Percentiles rank a stretch among this genome's conserved stretches.
Conservation (phyloP, 1,139 yeast genomes). For the Sporopachydermia cereana region DNA sequence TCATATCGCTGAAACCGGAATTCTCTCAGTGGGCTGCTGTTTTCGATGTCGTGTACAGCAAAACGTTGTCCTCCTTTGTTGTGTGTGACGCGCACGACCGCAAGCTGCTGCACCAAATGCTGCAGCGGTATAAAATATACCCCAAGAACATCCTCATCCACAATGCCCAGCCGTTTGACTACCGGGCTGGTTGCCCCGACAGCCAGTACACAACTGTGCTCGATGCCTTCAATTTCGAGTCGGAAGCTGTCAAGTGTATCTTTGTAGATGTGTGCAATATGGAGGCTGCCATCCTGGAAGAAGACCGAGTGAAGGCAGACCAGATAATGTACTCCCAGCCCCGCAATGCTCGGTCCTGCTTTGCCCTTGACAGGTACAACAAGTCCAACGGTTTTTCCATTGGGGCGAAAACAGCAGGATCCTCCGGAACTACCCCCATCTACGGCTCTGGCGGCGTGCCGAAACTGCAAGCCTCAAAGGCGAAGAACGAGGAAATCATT, state of each 20-base stretch:
- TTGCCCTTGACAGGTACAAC: constrained; percentile 31
- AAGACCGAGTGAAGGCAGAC: constrained; percentile 42
- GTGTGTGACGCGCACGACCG: constrained; percentile 59
- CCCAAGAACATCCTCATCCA: constrained; percentile 1
- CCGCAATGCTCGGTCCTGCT: constrained; percentile 35
- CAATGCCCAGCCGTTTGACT: constrained; percentile 36
- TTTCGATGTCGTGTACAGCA: constrained; percentile 41
- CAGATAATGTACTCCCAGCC: constrained; percentile 26
- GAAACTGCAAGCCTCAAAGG: constrained; percentile 10
- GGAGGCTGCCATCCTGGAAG: constrained; percentile 47
- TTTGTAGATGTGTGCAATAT: constrained; percentile 54
- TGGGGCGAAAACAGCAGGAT: constrained; percentile 24
- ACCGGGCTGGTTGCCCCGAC: constrained; percentile 27
- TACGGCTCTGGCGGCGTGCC: constrained; percentile 21
- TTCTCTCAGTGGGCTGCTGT: constrained; percentile 50
- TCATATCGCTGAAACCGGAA: constrained; percentile 43
- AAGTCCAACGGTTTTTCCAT: constrained; percentile 34
- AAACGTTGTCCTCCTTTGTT: constrained; percentile 48
- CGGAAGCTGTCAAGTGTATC: constrained; percentile 44
- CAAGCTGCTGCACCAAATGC: constrained; percentile 31
- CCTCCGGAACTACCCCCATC: constrained; percentile 50
- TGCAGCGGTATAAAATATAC: constrained; percentile 25
- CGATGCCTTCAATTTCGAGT: constrained; percentile 46
- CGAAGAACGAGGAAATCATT: constrained; percentile 11
- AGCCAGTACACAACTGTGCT: constrained; percentile 35